Base-by-base conservation (phyloP, 2,329 filamentous ascomycete species). In the Neocatenulostroma microsporum region DNA sequence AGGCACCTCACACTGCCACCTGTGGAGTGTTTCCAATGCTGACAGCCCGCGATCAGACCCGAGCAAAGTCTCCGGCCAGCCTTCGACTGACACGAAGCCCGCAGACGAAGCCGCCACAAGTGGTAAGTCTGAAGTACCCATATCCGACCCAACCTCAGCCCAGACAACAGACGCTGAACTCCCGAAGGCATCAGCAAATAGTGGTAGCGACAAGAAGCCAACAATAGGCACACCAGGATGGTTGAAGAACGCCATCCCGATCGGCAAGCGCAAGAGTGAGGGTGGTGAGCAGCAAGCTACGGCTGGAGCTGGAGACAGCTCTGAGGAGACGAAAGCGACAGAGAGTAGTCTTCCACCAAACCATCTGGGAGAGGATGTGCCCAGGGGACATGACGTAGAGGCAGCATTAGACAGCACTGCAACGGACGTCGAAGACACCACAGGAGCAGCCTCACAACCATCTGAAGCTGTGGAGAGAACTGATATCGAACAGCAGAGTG, bases 171-270 rank as follows among this genome's bases (percentile, higher is more conserved):
- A 36, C 18, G 19, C 35, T 36, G 42, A 44, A 24, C 21, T 30
- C 15, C 35, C 27, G 9, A 42, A 40, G 31, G 36, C 36, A 27
- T n/a, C n/a, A n/a, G 25, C 13, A 2, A 37, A 17, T n/a, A 26
- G 28, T 28, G 29, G 28, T 19, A 27, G 23, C 8, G 30, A 11
- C 26, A 12, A 42, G 13, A 40, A 41, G 31, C 39, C 42, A 11
- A 34, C 33, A 8, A 47, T 47, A 25, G 48, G 46, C 9, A 49
- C 47, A 32, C 23, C 47, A 18, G 30, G 24, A 8, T 49, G 47
- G 48, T 48, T 48, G 38, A 39, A 37, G 21, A 44, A 43, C 3
- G 42, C 42, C 21, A 31, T 46, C n/a, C 46, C 46, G 2, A 27
- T 41, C 19, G 18, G 34, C 39, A 19, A 37, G 28, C 29, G 27